These are phyloP conservation scores for Candida anutae DNA, from an alignment of 1,139 yeast genomes.

Conservation along the genomic window DNA sequence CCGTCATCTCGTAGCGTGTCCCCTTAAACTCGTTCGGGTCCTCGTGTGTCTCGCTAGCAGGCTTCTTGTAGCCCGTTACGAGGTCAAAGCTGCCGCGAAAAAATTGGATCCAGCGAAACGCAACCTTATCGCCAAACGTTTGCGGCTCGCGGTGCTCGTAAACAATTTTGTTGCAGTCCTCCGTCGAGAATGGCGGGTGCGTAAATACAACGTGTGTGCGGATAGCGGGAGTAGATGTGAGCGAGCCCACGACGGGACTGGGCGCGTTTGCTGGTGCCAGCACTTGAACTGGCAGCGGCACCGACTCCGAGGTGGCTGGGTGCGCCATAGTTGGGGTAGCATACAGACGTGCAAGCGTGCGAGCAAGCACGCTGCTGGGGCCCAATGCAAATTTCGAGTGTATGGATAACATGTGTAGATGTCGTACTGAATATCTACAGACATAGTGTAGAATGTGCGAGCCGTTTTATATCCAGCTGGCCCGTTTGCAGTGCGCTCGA, in stretches of 20 bases:
- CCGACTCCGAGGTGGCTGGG: too few relatives aligned
- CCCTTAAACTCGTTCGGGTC: slow-evolving; percentile 14
- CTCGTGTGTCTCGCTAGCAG: slow-evolving; percentile 12
- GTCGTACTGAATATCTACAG: too few relatives aligned
- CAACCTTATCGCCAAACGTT: slow-evolving; percentile 44
- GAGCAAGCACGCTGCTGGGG: too few relatives aligned
- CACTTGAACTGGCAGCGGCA: not conserved
- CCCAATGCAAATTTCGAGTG: too few relatives aligned
- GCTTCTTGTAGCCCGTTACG: slow-evolving; percentile 59
- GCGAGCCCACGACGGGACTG: too few relatives aligned
- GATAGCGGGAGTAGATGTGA: too few relatives aligned
- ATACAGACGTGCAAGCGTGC: too few relatives aligned
- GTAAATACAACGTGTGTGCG: slow-evolving; percentile 9
- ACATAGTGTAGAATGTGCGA: too few relatives aligned
- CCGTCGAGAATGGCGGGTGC: slow-evolving; percentile 44
- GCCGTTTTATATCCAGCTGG: too few relatives aligned
- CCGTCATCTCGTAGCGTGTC: slow-evolving; percentile 40
- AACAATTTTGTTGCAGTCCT: slow-evolving; percentile 40
- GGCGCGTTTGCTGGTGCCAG: slow-evolving; percentile 1
- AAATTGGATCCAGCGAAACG: slow-evolving; percentile 36
- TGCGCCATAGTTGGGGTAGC: too few relatives aligned
- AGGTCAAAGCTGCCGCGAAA: slow-evolving; percentile 50
- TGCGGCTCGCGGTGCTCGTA: slow-evolving; percentile 49
- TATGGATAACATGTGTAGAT: too few relatives aligned
- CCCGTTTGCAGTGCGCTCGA: too few relatives aligned